Base-by-base conservation (phyloP, 352 stramenopile genomes). In the Globisporangium emineosum region DNA sequence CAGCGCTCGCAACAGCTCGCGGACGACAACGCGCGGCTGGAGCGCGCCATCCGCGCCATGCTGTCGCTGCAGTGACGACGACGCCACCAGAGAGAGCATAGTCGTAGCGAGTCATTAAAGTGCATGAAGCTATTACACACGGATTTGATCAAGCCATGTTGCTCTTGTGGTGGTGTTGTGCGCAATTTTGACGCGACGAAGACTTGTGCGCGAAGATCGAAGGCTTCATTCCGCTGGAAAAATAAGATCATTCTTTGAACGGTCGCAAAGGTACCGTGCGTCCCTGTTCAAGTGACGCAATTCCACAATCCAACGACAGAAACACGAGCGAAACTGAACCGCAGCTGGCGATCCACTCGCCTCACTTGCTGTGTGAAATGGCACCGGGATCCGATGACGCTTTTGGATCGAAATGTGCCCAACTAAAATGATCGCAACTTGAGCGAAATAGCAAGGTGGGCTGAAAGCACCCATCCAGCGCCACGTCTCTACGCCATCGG, bases 191-290 rank as follows among this genome's bases (percentile, higher is more conserved):
- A 53, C 21, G 10, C 10, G 47, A 23, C 21, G 21, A 19, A 29
- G 12, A 29, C 21, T 30, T 27, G 23, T 29, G 23, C 51, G 37
- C n/a, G 37, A 45, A 45, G 37, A 45, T 45, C 37, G 37, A 45
- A 37, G 35, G 37, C 15, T 21, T 45, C 37, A n/a, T 43, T 43
- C 13, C 13, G 37, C 17, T 45, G 37, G 37, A 45, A 45, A 57
- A 40, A 60, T 12, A 47, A 51, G 60, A 57, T 65, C 60, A 19
- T 65, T 65, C 60, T 10, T 40, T 65, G 60, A 65, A 65, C 33
- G 51, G 50, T 58, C 60, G 49, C 27, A 23, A 42, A 6, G 0
- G 21, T 33, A 57, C 58, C 5, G 58, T 35, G 21, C 1, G 33
- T 27, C 5, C 23, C 15, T 42, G 60, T 17, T 50, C 13, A 65